These are phyloP conservation scores for Neonectria hederae DNA, from an alignment of 2,329 filamentous ascomycete genomes.

Conservation along the genomic window DNA sequence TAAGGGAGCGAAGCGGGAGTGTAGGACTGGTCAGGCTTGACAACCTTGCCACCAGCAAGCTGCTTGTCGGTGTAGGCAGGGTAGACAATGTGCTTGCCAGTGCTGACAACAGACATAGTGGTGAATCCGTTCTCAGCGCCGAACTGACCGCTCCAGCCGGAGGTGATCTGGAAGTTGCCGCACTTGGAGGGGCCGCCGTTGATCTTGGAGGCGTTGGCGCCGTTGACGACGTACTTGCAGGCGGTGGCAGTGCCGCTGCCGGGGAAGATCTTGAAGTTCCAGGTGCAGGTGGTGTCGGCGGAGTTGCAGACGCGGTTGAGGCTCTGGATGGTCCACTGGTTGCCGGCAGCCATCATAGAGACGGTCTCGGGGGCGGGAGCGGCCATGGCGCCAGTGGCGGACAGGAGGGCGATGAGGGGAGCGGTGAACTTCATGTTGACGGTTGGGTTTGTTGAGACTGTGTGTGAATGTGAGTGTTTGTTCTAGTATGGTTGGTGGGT, in stretches of 20 bases:
- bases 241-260: constrained; percentile 50
- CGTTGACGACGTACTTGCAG: constrained; percentile 45
- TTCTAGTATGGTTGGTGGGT: neutral
- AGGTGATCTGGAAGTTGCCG: constrained; percentile 60
- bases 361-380: constrained; percentile 43
- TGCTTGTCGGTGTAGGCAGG: constrained; percentile 63
- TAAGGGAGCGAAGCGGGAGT: constrained; percentile 42
- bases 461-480: neutral
- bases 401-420: constrained; percentile 47
- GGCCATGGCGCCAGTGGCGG: constrained; percentile 45
- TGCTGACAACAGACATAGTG: constrained; percentile 58
- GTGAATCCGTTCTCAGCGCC: constrained; percentile 62
- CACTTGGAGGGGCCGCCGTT: constrained; percentile 54
- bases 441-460: constrained; percentile 18
- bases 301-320: constrained; percentile 52
- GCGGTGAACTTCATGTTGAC: constrained; percentile 55
- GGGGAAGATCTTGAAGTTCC: constrained; percentile 55
- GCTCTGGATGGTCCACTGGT: constrained; percentile 54
- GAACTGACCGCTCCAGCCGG: constrained; percentile 66
- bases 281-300: constrained; percentile 52
- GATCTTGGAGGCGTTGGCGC: constrained; percentile 46
- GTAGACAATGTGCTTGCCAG: constrained; percentile 56
- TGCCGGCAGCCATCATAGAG: constrained; percentile 52
- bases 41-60: constrained; percentile 54
- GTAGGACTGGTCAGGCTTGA: constrained; percentile 60